These are phyloP conservation scores for Pyrenochaeta sp. DNA, from an alignment of 2,329 filamentous ascomycete species.

Conservation along the genomic window DNA sequence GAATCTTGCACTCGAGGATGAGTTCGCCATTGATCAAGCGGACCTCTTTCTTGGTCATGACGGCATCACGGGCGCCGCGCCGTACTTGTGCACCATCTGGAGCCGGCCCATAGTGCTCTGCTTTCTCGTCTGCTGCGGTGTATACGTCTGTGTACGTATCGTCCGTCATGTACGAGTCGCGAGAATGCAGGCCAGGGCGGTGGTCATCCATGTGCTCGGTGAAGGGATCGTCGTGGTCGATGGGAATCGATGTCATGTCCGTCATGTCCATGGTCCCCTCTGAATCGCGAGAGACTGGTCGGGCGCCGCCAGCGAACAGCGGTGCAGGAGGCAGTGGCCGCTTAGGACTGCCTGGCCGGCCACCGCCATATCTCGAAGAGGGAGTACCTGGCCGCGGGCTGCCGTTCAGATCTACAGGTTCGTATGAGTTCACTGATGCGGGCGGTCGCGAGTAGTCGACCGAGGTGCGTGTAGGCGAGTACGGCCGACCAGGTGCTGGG, in stretches of 20 bases:
- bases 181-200: conserved; percentile 67
- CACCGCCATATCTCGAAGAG: conserved; percentile 83
- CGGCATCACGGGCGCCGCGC: conserved; percentile 83
- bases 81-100: conserved; percentile 87
- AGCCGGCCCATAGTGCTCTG: conserved; percentile 85
- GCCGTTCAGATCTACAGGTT: conserved; percentile 88
- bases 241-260: conserved; percentile 76
- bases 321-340: conserved; percentile 89
- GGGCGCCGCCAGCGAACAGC: conserved; percentile 70
- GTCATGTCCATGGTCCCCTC: conserved; percentile 66
- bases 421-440: conserved; percentile 76
- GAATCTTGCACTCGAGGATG: conserved; percentile 98
- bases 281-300: conserved; percentile 55
- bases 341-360: conserved; percentile 80
- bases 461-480: conserved; percentile 62
- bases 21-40: conserved; percentile 97
- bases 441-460: conserved; percentile 76
- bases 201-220: conserved; percentile 65
- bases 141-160: conserved; percentile 65
- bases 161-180: conserved; percentile 69
- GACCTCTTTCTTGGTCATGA: conserved; percentile 93
- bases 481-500: conserved; percentile 53
- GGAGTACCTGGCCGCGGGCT: conserved; percentile 90
- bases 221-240: conserved; percentile 74
- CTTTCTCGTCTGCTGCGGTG: conserved; percentile 62